Percentiles rank a stretch among this genome's conserved stretches.
phyloP scores from a whole-genome alignment of 2,329 filamentous ascomycete genomes.

The Botrytis deweyae region DNA sequence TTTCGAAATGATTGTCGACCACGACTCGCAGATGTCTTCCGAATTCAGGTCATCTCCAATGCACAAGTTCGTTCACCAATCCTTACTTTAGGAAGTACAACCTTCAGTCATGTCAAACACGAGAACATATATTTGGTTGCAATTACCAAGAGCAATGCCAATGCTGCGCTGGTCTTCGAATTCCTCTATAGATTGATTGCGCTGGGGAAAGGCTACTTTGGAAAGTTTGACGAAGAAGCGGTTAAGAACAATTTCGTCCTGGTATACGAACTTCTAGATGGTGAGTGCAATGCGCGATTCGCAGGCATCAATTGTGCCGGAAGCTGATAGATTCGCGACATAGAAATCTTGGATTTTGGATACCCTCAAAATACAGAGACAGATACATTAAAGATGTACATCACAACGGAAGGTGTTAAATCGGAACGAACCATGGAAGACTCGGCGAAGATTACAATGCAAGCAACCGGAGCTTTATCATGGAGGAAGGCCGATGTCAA shows the following conservation, averaged over 20 bases:
- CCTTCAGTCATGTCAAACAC: conserved; percentile 99
- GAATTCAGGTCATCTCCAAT: conserved; percentile 99
- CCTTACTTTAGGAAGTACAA: conserved; percentile 93
- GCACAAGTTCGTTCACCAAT: conserved; percentile 96
- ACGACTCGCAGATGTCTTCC: conserved; percentile 96
- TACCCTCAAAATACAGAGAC: conserved; percentile 99
- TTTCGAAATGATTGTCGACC: conserved; percentile 98
- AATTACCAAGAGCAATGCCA: conserved; percentile 98
- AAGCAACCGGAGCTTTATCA: conserved; percentile 93
- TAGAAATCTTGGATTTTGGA: conserved; percentile 97
- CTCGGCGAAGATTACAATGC: conserved; percentile 98
- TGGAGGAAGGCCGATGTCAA: conserved; percentile 98
- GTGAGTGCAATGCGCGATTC: conserved; percentile 49
- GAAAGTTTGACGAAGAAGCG: conserved; percentile 98
- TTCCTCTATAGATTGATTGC: conserved; percentile 91
- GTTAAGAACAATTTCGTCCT: conserved; percentile 99
- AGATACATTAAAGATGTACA: conserved; percentile 99
- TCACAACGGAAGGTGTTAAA: conserved; percentile 98
- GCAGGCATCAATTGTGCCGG: neutral
- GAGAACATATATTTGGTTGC: conserved; percentile 98
- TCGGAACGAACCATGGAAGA: conserved; percentile 83
- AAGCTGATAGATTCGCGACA: neutral
- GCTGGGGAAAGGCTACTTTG: conserved; percentile 93
- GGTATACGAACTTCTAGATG: conserved; percentile 94
- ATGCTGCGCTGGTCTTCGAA: conserved; percentile 96